Conservation (phyloP, 192 early-diverging fungal species). For the Coemansia biformis region DNA sequence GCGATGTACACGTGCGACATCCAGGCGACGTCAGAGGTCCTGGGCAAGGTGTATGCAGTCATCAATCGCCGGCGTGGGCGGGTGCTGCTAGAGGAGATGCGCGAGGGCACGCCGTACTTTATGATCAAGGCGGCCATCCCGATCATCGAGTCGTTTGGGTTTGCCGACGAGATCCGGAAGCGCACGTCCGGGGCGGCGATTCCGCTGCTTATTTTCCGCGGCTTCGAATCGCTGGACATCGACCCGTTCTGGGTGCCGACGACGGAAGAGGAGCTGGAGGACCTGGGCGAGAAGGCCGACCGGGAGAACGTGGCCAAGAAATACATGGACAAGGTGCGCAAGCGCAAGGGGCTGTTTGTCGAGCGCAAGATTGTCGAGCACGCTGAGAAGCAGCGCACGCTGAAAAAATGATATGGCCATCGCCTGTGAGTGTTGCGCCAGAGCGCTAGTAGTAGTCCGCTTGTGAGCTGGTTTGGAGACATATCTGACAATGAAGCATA, state of each 20-base stretch:
- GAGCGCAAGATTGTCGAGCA: constrained; percentile 85
- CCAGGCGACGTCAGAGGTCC: constrained; percentile 87
- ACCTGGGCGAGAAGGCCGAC: constrained; percentile 96
- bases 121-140: constrained; percentile 81
- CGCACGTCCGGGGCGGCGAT: constrained; percentile 91
- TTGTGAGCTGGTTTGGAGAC: no score
- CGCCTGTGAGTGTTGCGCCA: no score
- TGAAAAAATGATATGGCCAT: constrained; percentile 51
- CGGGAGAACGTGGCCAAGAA: constrained; percentile 90
- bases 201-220: constrained; percentile 91
- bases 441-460: no score
- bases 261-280: constrained; percentile 96
- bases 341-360: constrained; percentile 92
- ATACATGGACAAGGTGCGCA: constrained; percentile 93
- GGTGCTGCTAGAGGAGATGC: constrained; percentile 92
- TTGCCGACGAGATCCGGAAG: constrained; percentile 96
- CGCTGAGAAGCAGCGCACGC: constrained; percentile 77
- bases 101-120: constrained; percentile 97
- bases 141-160: constrained; percentile 98
- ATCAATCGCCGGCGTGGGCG: constrained; percentile 85
- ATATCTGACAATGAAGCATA: no score
- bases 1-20: constrained; percentile 98
- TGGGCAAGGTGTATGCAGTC: constrained; percentile 95
- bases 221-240: constrained; percentile 85
- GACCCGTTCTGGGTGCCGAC: constrained; percentile 99